Conservation (phyloP, 148 eudicot species). For the Fagopyrum homotropicum region DNA sequence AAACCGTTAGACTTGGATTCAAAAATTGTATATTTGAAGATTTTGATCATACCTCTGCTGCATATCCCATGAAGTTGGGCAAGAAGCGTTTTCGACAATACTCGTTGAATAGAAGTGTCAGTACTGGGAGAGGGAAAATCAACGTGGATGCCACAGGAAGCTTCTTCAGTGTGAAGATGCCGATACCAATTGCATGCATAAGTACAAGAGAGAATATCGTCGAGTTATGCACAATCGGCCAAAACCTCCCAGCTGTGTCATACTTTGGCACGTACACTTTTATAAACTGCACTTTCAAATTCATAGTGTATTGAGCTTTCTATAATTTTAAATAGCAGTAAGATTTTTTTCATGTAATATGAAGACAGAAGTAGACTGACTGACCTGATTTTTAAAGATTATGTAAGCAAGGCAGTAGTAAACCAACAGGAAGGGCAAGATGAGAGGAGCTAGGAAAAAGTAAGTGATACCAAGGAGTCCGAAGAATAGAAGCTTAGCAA, state of each 20-base stretch:
- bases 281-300: constrained; percentile 46
- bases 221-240: constrained; percentile 72
- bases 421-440: constrained; percentile 57
- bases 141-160: constrained; percentile 36
- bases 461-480: constrained; percentile 65
- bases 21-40: too few relatives aligned
- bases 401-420: constrained; percentile 54
- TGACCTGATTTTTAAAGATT: constrained; percentile 62
- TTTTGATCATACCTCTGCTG: constrained; percentile 49
- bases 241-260: constrained; percentile 66
- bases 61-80: constrained; percentile 49
- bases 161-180: constrained; percentile 67
- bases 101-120: constrained; percentile 67
- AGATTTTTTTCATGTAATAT: not conserved
- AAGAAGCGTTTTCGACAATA: constrained; percentile 72
- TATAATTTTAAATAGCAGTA: not conserved
- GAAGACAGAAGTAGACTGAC: not conserved
- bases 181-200: constrained; percentile 68
- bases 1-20: not conserved
- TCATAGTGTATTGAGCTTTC: not conserved
- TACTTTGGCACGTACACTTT: constrained; percentile 63
- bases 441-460: constrained; percentile 66
- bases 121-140: constrained; percentile 54
- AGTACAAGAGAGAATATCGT: constrained; percentile 66
- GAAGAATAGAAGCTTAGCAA: constrained; percentile 57